Evolutionary conservation across 768 basidiomycete genomes (phyloP).

Genomic region (Trametopsis cervina): DNA sequence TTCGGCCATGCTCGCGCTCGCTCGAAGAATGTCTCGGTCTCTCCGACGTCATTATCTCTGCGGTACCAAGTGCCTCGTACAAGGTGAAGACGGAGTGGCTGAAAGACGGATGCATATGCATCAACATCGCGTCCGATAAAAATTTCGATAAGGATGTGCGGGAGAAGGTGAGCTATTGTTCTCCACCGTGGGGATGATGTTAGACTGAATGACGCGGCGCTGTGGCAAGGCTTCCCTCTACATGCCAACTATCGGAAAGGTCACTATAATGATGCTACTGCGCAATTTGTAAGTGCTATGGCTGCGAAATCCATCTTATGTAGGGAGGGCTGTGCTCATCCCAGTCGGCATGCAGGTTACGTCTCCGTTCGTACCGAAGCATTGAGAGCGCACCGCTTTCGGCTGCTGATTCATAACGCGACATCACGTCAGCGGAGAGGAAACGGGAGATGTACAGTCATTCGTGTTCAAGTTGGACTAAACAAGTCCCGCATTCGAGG

Average conservation of each 20-base stretch:
- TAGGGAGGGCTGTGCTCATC: too few relatives aligned
- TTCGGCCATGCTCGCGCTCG: slow-evolving; percentile 58
- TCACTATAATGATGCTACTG: slow-evolving; percentile 96
- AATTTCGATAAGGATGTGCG: slow-evolving; percentile 93
- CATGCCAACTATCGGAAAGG: slow-evolving; percentile 94
- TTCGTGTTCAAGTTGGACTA: too few relatives aligned
- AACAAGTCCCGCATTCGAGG: too few relatives aligned
- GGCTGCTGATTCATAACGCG: slow-evolving; percentile 3
- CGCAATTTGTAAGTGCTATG: slow-evolving; percentile 71
- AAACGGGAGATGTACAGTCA: too few relatives aligned
- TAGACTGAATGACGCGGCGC: not conserved
- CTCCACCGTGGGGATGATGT: not conserved
- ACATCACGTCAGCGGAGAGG: not conserved
- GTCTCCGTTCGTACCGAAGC: slow-evolving; percentile 9
- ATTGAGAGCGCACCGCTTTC: not conserved
- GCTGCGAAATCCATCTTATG: too few relatives aligned
- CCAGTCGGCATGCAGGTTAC: slow-evolving; percentile 12
- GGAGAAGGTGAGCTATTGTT: slow-evolving; percentile 61
- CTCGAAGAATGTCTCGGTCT: slow-evolving; percentile 75
- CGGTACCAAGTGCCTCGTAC: slow-evolving; percentile 80
- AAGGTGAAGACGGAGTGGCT: slow-evolving; percentile 86
- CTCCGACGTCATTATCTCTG: slow-evolving; percentile 92
- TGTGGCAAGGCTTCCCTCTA: slow-evolving; percentile 77
- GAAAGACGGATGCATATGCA: slow-evolving; percentile 89
- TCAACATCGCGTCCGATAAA: slow-evolving; percentile 93